Evolutionary conservation across 805 yeast genomes (phyloP), one percentile per base, ranked within the genome.

Genomic region (Teunomyces stri): DNA sequence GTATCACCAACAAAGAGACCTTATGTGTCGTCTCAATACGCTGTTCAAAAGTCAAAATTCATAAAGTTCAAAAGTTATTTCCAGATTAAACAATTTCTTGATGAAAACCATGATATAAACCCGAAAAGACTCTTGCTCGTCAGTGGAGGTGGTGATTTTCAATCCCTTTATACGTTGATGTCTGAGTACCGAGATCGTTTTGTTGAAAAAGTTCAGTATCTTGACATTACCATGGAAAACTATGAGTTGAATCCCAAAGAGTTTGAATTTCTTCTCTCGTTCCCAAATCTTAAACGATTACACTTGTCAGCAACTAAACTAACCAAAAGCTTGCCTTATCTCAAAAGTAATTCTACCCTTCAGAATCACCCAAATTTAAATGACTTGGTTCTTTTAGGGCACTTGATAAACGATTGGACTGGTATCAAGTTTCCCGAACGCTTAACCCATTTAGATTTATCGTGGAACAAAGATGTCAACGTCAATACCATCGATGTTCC

Each of bases 371-470:
- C 47, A 18, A 4, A 53, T 6, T 46, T 70, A 31, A 48, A 58
- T 10, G 60, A 61, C n/a, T 39, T 70, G 28, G 63, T 68, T 3
- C 54, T 68, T 13, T 56, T 70, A 45, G 72, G 69, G 5, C 74
- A 69, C 46, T 57, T 56, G 5, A 55, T 66, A 3, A 42, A 48
- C 5, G 49, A 62, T 40, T 70, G 75, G 75, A 45, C 61, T 0
- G 47, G 44, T 3, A 53, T 61, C 10, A 21, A 15, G 3, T 55
- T 69, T n/a, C 75, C 75, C 0, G 45, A 48, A 0, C 53, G 44
- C 21, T 51, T 69, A 29, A 46, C 41, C 10, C 63, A 63, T 39
- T 48, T 70, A 31, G 75, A 70, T 46, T 42, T 63, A n/a, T 70
- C 75, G 9, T 70, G 76, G 76, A 57, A 57, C 25, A 51, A 57